These are phyloP conservation scores for Ustilago xerochloae DNA, from an alignment of 1,284 basidiomycete species.

Conservation along the genomic window DNA sequence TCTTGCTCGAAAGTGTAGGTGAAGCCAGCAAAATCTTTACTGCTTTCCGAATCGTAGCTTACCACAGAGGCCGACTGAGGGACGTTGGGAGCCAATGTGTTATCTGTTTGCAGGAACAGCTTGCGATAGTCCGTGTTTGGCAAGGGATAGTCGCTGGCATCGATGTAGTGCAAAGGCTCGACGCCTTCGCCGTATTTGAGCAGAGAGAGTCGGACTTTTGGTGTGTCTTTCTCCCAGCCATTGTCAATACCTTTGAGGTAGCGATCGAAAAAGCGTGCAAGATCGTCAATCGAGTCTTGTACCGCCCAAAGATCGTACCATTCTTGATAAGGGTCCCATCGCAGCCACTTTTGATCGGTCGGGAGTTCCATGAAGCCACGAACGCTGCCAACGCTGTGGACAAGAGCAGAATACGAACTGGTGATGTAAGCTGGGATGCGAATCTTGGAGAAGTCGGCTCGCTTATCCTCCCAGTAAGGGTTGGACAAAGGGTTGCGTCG, in stretches of 20 bases:
- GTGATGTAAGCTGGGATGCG: too few species aligned
- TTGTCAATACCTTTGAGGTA: constrained; percentile 7
- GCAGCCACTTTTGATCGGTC: too few species aligned
- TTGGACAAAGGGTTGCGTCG: too few species aligned
- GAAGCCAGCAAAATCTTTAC: neutral
- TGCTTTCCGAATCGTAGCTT: constrained; percentile 7
- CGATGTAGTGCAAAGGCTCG: constrained; percentile 3
- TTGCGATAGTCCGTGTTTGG: constrained; percentile 1
- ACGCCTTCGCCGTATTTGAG: neutral
- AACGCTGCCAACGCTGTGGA: too few species aligned
- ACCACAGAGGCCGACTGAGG: neutral
- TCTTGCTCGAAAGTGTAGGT: neutral
- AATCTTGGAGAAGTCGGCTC: too few species aligned
- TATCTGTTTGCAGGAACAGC: neutral
- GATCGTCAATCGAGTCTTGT: constrained; percentile 4
- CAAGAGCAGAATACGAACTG: too few species aligned
- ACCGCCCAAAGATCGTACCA: constrained; percentile 10
- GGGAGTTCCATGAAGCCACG: too few species aligned
- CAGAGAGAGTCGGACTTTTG: constrained; percentile 2
- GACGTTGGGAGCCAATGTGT: neutral
- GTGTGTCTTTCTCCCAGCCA: constrained; percentile 9
- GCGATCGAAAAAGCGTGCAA: constrained; percentile 8
- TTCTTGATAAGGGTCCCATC: too few species aligned
- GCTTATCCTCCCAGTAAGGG: too few species aligned
- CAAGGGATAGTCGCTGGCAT: constrained; percentile 1